Percentiles rank a stretch among this genome's conserved stretches.
Conservation (phyloP, 2,329 filamentous ascomycete genomes). For the Beauveria bassiana region DNA sequence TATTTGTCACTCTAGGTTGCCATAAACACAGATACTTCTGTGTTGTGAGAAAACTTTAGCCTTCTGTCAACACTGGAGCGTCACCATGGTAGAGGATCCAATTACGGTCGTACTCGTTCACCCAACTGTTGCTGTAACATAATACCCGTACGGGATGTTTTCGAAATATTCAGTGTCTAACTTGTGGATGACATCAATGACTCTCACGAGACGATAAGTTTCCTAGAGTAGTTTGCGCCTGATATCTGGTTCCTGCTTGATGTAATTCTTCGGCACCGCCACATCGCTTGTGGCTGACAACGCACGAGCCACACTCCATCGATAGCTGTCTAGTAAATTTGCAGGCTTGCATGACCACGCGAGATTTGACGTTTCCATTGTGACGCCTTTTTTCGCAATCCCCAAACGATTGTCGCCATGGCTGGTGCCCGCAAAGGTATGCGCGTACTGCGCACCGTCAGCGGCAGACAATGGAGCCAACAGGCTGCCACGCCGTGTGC, state of each 20-base stretch:
- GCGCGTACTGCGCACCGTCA: slow-evolving; percentile 27
- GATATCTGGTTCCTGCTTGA: background rate
- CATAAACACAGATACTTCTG: background rate
- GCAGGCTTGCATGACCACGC: background rate
- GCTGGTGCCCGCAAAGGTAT: slow-evolving; percentile 33
- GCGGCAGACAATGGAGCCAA: slow-evolving; percentile 21
- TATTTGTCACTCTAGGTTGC: background rate
- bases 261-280: background rate
- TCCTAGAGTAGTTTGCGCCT: no score
- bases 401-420: slow-evolving; percentile 24
- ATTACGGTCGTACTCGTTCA: no score
- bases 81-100: no score
- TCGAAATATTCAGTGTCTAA: no score
- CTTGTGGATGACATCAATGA: no score
- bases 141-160: no score
- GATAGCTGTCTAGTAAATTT: slow-evolving; percentile 3
- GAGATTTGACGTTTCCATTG: background rate
- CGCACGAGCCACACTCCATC: slow-evolving; percentile 5
- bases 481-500: slow-evolving; percentile 19
- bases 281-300: slow-evolving; percentile 3
- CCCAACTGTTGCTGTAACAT: no score
- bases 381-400: background rate
- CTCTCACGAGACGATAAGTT: no score
- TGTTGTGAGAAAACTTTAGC: background rate
- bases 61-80: no score